Conservation (phyloP, 495 filamentous ascomycete genomes). For the Elaphomyces granulatus region DNA sequence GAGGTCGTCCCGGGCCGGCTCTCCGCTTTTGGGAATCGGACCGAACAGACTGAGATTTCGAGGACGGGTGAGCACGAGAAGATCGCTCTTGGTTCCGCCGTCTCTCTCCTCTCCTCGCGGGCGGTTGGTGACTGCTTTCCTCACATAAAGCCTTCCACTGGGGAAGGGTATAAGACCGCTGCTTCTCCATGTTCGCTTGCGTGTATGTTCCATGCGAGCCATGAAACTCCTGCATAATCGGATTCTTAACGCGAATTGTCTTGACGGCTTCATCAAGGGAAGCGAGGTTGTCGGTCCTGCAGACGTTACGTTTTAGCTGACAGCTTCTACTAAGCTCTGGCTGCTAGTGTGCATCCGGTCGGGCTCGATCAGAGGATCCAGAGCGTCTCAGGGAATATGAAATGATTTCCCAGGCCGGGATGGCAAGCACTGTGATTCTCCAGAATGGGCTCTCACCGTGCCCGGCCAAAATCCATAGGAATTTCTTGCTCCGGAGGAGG, state of each 20-base stretch:
- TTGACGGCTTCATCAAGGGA: conserved; percentile 75
- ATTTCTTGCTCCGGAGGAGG: no score
- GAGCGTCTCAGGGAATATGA: no score
- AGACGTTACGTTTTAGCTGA: conserved; percentile 3
- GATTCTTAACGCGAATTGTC: conserved; percentile 83
- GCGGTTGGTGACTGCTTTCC: conserved; percentile 88
- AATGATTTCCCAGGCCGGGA: no score
- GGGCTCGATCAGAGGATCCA: no score
- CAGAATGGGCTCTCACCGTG: no score
- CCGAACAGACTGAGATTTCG: conserved; percentile 19
- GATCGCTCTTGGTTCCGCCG: conserved; percentile 57
- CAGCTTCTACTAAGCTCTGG: no score
- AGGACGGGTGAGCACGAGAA: conserved; percentile 24
- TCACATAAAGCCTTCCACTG: conserved; percentile 89
- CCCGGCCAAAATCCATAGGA: no score
- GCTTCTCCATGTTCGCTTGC: conserved; percentile 90
- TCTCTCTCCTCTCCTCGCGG: conserved; percentile 82
- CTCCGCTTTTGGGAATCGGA: conserved; percentile 31
- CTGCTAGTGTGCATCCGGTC: no score
- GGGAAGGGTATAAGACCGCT: conserved; percentile 87
- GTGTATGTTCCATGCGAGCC: conserved; percentile 87
- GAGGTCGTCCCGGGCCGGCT: conserved; percentile 28
- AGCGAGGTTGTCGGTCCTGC: conserved; percentile 56
- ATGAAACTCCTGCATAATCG: conserved; percentile 95
- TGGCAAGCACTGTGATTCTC: no score